Conservation (phyloP, 1,284 basidiomycete species). For the Cutaneotrichosporon cavernicola region DNA sequence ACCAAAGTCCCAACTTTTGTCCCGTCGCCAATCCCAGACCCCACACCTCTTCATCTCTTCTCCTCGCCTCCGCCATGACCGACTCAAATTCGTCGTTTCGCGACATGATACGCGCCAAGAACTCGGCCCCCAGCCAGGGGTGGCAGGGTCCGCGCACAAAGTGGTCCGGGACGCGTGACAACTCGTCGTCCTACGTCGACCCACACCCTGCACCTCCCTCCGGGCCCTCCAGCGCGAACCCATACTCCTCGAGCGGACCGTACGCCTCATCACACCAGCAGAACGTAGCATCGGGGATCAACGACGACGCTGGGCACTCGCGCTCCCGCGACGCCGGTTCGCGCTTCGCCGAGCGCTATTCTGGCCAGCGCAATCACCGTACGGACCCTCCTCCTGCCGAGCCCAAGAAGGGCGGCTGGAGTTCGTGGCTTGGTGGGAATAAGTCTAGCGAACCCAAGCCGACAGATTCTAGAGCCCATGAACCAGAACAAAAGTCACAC, state of each 20-base stretch:
- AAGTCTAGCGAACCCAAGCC: neutral
- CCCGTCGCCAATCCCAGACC: neutral
- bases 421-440: slow-evolving; percentile 7
- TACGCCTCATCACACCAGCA: slow-evolving; percentile 1
- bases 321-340: slow-evolving; percentile 2
- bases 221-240: neutral
- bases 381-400: neutral
- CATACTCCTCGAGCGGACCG: neutral
- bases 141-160: slow-evolving; percentile 7
- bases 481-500: neutral
- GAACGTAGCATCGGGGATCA: slow-evolving; percentile 1
- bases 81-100: slow-evolving; percentile 3
- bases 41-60: neutral
- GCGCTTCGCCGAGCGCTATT: slow-evolving; percentile 5
- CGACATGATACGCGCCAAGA: slow-evolving; percentile 1
- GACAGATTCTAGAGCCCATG: neutral
- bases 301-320: neutral
- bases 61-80: neutral
- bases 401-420: neutral
- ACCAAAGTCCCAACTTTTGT: neutral
- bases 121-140: slow-evolving; percentile 9
- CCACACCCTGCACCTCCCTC: neutral
- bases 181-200: neutral
- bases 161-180: slow-evolving; percentile 12
- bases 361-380: neutral